Evolutionary conservation across 345 rosid species (phyloP), one percentile per base, ranked within the genome.

Genomic region (Syzygium aqueum): DNA sequence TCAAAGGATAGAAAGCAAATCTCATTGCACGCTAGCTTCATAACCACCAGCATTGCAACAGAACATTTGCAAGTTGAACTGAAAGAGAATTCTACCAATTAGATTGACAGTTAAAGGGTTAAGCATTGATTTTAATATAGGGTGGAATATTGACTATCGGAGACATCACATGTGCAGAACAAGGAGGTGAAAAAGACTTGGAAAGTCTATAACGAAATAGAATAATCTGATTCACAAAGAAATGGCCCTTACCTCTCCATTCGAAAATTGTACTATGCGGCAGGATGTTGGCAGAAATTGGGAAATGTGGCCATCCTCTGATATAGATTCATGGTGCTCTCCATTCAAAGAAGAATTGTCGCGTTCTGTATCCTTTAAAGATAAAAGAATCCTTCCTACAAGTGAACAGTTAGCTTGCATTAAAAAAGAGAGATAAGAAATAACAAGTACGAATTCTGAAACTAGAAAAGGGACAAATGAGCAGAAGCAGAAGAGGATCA

Each of bases 281-380:
- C 93, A 92, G n/a, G 99, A 97, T 87, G 99, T 97, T 61, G 98
- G 99, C 61, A 97, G 94, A 89, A 97, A 97, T 88, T 94, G 99
- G 17, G 98, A 93, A 54, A 93, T 61, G 57, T 92, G 92, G 87
- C 93, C 86, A 89, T 88, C 86, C 77, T 87, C 91, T 53, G 90
- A 63, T 85, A 89, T 88, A 87, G 49, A 19, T 73, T 84, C 88
- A 14, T 85, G 54, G 14, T 85, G 77, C 85, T 87, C 90, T 33
- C 86, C 91, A 17, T 90, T 90, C 83, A 88, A 87, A 77, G 91
- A 90, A 56, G 92, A 87, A 87, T 83, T 87, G 86, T 86, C 85
- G 50, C 82, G 83, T 86, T 90, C 90, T 86, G 87, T 87, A 84
- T 93, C 95, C 87, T 95, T 91, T 51, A 90, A 85, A 85, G 91